These are phyloP conservation scores for Geotrichum phurueaensis DNA, from an alignment of 1,139 yeast genomes.

Conservation along the genomic window DNA sequence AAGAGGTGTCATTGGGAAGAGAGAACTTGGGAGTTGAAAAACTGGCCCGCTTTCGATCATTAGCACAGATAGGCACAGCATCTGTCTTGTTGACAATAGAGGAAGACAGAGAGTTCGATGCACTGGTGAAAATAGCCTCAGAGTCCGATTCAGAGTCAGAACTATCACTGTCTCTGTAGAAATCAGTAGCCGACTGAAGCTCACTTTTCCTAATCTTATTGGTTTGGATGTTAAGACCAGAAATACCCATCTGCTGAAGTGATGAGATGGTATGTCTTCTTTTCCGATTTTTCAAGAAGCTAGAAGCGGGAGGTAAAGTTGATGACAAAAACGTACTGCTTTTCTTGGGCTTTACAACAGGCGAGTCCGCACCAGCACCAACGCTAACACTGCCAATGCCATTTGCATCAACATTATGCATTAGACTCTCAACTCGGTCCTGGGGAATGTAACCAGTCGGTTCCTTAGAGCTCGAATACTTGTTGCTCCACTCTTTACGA, in stretches of 20 bases:
- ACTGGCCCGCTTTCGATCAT: neutral
- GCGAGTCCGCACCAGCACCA: neutral
- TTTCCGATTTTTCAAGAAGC: conserved; percentile 19
- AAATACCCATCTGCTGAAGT: conserved; percentile 62
- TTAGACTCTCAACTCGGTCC: conserved; percentile 13
- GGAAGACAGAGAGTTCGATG: conserved; percentile 8
- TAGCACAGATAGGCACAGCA: neutral
- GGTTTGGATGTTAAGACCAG: conserved; percentile 62
- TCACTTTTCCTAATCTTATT: conserved; percentile 41
- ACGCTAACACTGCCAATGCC: conserved; percentile 14
- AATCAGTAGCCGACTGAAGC: conserved; percentile 32
- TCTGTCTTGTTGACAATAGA: neutral
- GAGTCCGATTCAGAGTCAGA: conserved; percentile 21
- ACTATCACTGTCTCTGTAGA: conserved; percentile 28
- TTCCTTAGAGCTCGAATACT: conserved; percentile 1
- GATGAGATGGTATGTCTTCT: conserved; percentile 35
- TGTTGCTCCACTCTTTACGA: conserved; percentile 38
- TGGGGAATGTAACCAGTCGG: conserved; percentile 15
- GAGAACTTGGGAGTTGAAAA: neutral
- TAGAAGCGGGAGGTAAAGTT: conserved; percentile 2
- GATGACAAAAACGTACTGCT: neutral
- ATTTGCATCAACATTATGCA: conserved; percentile 8
- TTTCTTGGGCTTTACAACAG: neutral
- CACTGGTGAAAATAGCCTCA: conserved; percentile 13
- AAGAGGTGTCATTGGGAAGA: neutral